Conservation (phyloP, 1,284 basidiomycete species). For the Phlebopus sp. region DNA sequence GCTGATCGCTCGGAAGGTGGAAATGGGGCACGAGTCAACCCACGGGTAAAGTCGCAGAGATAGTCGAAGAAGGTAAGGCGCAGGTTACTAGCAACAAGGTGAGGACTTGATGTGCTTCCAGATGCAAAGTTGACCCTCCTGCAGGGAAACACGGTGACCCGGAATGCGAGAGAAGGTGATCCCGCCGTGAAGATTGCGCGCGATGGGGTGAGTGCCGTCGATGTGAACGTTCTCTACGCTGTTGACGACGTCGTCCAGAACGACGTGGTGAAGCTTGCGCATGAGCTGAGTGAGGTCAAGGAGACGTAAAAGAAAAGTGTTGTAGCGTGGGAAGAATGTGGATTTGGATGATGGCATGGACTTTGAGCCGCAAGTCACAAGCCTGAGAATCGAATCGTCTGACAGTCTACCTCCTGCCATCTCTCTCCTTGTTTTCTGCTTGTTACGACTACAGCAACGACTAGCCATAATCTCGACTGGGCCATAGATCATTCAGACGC, state of each 20-base stretch:
- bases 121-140: not conserved
- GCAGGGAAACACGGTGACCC: slow-evolving; percentile 39
- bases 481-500: slow-evolving; percentile 1
- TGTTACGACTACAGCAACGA: slow-evolving; percentile 28
- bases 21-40: slow-evolving; percentile 30
- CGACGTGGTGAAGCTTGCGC: slow-evolving; percentile 41
- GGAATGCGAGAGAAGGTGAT: slow-evolving; percentile 37
- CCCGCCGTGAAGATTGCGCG: slow-evolving; percentile 41
- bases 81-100: slow-evolving; percentile 41
- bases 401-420: slow-evolving; percentile 11
- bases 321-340: slow-evolving; percentile 28
- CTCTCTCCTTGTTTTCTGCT: slow-evolving; percentile 8
- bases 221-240: not conserved
- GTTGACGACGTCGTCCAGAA: slow-evolving; percentile 26
- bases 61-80: slow-evolving; percentile 36
- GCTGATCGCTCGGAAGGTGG: slow-evolving; percentile 10
- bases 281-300: slow-evolving; percentile 38
- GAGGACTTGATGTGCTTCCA: slow-evolving; percentile 1
- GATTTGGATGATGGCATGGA: slow-evolving; percentile 17
- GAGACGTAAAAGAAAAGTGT: slow-evolving; percentile 14
- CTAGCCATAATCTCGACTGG: slow-evolving; percentile 11
- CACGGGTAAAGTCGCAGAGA: slow-evolving; percentile 29
- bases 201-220: slow-evolving; percentile 32
- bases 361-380: slow-evolving; percentile 3
- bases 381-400: slow-evolving; percentile 15